Base-by-base conservation (phyloP, 495 filamentous ascomycete genomes). In the Astrothelium subdiscretum region DNA sequence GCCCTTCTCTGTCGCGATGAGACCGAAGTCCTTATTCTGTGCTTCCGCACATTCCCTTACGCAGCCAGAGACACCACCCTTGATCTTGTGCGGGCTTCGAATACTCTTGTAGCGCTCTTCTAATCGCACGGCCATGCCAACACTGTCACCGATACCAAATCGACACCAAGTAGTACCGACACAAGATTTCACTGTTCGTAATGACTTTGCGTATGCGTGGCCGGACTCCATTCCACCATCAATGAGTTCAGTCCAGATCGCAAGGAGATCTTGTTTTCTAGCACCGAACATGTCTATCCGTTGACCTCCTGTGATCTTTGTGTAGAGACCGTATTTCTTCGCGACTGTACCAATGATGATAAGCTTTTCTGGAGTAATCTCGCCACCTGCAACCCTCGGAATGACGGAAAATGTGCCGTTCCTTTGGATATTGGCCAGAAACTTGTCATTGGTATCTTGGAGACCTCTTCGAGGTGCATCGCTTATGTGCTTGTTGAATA, bases 21-120 rank as follows among this genome's bases (percentile, higher is more conserved):
- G 84, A 22, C 92, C 92, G 69, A 97, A 97, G 71, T 97, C 92
- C 70, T 97, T 96, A 71, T 89, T 95, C 71, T 96, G 92, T 13
- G 92, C 92, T 73, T 97, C 92, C 10, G 92, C 92, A 66, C 92
- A 97, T 71, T 97, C 92, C 62, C 92, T 78, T 27, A 96, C 90
- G 68, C 92, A 97, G 31, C 92, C 92, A 60, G 86, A 90, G 2
- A 97, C 91, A 58, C 88, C 92, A 6, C 87, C 90, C 74, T 97
- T 97, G 73, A 97, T 83, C 78, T 97, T 97, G 69, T 97, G 92
- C 12, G 92, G 92, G 22, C 80, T 79, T 1, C 92, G 85, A 66
- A 97, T 86, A 70, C 87, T 90, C 80, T 97, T 97, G 75, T 97
- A 97, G 54, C 92, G 84, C 75, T 96, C 88, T 71, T 97, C 92